Evolutionary conservation across 164 flowering plant species (phyloP).

Genomic region (Nymphaea thermarum): DNA sequence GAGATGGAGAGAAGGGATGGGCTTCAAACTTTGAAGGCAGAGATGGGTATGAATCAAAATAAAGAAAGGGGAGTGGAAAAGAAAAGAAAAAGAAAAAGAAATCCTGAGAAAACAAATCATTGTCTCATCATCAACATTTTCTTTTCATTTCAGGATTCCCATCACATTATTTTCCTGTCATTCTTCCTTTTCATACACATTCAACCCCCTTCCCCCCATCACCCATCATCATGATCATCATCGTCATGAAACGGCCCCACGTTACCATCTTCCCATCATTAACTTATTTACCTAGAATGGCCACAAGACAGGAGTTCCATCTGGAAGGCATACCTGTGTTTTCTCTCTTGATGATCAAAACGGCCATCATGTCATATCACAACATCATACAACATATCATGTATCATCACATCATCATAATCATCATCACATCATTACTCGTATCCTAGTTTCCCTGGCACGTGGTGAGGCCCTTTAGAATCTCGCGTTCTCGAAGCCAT

Average conservation of each 20-base stretch:
- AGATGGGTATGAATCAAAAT: too few species aligned
- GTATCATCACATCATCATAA: background rate
- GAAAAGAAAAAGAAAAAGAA: background rate
- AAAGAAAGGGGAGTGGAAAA: too few species aligned
- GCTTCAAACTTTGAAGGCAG: too few species aligned
- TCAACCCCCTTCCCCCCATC: background rate
- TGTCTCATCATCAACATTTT: background rate
- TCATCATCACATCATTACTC: background rate
- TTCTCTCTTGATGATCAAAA: background rate
- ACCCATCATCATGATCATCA: background rate
- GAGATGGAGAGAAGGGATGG: too few species aligned
- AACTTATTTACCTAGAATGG: too few species aligned
- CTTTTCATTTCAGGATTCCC: background rate
- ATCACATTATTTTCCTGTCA: background rate
- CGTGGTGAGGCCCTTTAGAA: slow-evolving; percentile 23
- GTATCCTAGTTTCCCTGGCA: background rate
- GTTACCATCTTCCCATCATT: background rate
- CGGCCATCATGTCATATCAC: background rate
- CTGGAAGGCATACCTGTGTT: too few species aligned
- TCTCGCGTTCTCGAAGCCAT: slow-evolving; percentile 97
- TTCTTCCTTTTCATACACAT: background rate
- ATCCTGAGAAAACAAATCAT: background rate
- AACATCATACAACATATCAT: background rate
- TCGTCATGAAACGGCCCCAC: background rate
- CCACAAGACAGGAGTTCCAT: too few species aligned